Conservation (phyloP, 192 early-diverging fungal species). For the Podila epigama region DNA sequence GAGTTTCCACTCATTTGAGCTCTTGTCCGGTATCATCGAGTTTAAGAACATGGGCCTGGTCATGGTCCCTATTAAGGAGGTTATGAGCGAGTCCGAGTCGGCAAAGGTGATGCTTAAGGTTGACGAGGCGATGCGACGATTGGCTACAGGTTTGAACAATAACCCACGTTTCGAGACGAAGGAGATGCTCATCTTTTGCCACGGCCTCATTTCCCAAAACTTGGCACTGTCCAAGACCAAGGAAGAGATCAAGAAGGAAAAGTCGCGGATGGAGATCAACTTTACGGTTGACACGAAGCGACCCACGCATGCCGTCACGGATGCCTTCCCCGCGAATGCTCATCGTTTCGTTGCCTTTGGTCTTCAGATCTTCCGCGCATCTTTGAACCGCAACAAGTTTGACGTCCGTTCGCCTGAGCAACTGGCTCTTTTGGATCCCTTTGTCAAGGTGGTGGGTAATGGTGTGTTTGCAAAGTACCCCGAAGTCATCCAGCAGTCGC, state of each 20-base stretch:
- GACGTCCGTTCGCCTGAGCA: constrained; percentile 65
- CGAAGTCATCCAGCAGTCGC: constrained; percentile 68
- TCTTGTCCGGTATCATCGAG: constrained; percentile 73
- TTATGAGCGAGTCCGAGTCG: constrained; percentile 86
- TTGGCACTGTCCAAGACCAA: constrained; percentile 74
- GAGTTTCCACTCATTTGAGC: constrained; percentile 87
- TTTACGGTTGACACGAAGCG: constrained; percentile 79
- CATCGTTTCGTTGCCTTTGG: constrained; percentile 96
- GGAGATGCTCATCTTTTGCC: constrained; percentile 82
- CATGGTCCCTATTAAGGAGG: constrained; percentile 86
- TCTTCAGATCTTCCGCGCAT: constrained; percentile 78
- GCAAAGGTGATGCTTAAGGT: constrained; percentile 78
- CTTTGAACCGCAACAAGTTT: constrained; percentile 67
- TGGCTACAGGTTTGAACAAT: constrained; percentile 80
- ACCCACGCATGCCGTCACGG: constrained; percentile 61
- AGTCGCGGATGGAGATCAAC: constrained; percentile 67
- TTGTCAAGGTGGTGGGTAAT: constrained; percentile 83
- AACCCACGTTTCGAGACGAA: constrained; percentile 73
- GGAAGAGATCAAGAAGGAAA: constrained; percentile 58
- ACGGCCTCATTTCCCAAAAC: constrained; percentile 88
- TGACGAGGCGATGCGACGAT: constrained; percentile 77
- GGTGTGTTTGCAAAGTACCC: constrained; percentile 85
- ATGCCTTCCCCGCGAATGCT: constrained; percentile 85
- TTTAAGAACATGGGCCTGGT: constrained; percentile 74
- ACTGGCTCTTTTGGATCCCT: constrained; percentile 76